phyloP scores from a whole-genome alignment of 331 rosid genomes.

The Stylosanthes scabra region DNA sequence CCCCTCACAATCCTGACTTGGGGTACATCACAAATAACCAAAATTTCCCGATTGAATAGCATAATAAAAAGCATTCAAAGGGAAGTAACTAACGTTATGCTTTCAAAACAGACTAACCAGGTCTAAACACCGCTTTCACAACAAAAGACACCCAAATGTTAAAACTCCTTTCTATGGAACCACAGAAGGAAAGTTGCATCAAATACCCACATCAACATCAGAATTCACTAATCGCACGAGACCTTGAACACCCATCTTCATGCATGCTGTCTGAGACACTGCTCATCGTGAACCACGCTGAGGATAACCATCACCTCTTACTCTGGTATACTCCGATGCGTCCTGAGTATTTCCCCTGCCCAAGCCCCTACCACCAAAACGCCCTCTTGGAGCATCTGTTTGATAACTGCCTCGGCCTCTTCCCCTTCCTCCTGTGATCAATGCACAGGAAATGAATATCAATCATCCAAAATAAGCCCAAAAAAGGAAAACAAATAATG shows the following conservation, averaged over 20 bases:
- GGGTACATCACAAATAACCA: conserved; percentile 48
- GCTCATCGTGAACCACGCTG: conserved; percentile 79
- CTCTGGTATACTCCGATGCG: conserved; percentile 64
- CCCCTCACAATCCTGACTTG: conserved; percentile 46
- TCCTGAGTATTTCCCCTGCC: conserved; percentile 84
- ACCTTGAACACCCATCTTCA: conserved; percentile 34
- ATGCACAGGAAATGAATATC: conserved; percentile 28
- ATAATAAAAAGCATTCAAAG: conserved; percentile 69
- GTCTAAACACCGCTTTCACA: conserved; percentile 45
- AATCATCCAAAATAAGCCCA: background rate
- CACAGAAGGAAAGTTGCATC: conserved; percentile 41
- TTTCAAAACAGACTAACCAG: conserved; percentile 42
- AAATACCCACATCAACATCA: conserved; percentile 46
- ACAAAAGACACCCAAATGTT: conserved; percentile 49
- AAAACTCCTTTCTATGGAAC: conserved; percentile 37
- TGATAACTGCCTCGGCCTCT: conserved; percentile 82
- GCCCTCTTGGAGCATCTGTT: conserved; percentile 84
- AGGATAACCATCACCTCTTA: conserved; percentile 75
- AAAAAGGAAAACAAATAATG: conserved; percentile 14
- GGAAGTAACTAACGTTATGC: conserved; percentile 53
- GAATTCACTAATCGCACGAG: conserved; percentile 30
- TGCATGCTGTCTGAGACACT: conserved; percentile 17
- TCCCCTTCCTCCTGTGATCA: conserved; percentile 73
- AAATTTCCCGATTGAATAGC: conserved; percentile 74
- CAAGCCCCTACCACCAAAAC: conserved; percentile 69